Evolutionary conservation across 164 flowering plant genomes (phyloP), one percentile per base, ranked within the genome.

Genomic region (Magnolia sinica): DNA sequence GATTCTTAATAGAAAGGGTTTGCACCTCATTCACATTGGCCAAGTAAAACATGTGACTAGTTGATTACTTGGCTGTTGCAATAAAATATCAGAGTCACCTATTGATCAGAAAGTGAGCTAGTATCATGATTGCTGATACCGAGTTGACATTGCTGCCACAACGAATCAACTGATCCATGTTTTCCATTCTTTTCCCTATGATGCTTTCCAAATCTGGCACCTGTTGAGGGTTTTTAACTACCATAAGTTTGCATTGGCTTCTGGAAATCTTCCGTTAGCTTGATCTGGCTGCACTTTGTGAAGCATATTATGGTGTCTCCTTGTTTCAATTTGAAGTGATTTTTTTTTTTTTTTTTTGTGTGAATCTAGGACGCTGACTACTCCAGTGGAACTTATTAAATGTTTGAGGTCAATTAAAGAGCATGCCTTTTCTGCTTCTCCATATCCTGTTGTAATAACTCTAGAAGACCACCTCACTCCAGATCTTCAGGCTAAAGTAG

Each of bases 361-460:
- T 70, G 67, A 70, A 23, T 82, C 72, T 73, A 91, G 95, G 87
- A 92, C 95, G 16, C 79, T 90, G 74, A 89, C 95, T 3, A 68
- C 89, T 65, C 92, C 96, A 0, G 92, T 91, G 73, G 29, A 86
- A 5, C 92, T 91, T 64, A 82, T 86, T 74, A 87, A 84, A 79
- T 92, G 97, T 76, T 84, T 92, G 86, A 85, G 75, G 82, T 85
- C 97, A 72, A 92, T 92, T 61, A 91, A 84, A 80, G 89, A 87
- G 71, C 69, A 87, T 79, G 92, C 91, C 18, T 91, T 91, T 81
- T 77, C 68, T 61, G 74, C 75, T 71, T 89, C 95, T 75, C 85
- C 85, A n/a, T 91, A 87, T 78, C 92, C 94, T 11, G 89, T 91
- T n/a, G 78, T 91, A n/a, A 83, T 91, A 69, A 91, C 96, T 68